Evolutionary conservation across 2,329 filamentous ascomycete genomes (phyloP).

Genomic region (Penicillium sp.): DNA sequence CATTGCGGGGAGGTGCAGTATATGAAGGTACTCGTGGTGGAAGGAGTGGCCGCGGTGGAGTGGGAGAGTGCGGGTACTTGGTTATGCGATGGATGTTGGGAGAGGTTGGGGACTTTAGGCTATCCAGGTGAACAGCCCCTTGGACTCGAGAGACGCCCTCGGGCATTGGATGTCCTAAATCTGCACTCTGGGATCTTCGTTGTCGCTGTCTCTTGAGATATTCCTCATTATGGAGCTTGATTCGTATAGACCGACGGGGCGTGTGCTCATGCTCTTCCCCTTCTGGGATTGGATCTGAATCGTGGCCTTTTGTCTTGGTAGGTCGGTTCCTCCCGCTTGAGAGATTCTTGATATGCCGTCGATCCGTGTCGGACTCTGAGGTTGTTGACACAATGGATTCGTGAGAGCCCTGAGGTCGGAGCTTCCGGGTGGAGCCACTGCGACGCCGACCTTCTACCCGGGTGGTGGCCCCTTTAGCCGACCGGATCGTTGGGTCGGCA

Average conservation of each 20-base stretch:
- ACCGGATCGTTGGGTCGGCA: slow-evolving; percentile 17
- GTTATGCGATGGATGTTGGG: slow-evolving; percentile 69
- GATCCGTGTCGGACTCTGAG: slow-evolving; percentile 55
- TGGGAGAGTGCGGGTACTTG: slow-evolving; percentile 85
- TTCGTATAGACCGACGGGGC: slow-evolving; percentile 78
- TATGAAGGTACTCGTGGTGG: slow-evolving; percentile 89
- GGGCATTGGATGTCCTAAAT: slow-evolving; percentile 27
- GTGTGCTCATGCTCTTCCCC: slow-evolving; percentile 51
- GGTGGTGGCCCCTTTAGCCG: slow-evolving; percentile 23
- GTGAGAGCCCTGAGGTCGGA: slow-evolving; percentile 33
- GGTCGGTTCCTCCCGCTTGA: slow-evolving; percentile 25
- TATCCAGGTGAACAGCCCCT: slow-evolving; percentile 65
- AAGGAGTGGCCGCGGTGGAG: slow-evolving; percentile 84
- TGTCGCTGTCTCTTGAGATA: slow-evolving; percentile 66
- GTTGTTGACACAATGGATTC: slow-evolving; percentile 50
- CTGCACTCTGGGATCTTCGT: slow-evolving; percentile 32
- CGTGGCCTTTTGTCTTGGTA: slow-evolving; percentile 27
- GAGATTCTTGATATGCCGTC: slow-evolving; percentile 21
- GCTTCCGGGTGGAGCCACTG: slow-evolving; percentile 30
- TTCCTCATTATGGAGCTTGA: slow-evolving; percentile 81
- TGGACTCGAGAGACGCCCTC: slow-evolving; percentile 25
- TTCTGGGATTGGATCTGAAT: slow-evolving; percentile 45
- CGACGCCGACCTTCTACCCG: slow-evolving; percentile 29
- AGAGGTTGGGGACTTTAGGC: slow-evolving; percentile 90
- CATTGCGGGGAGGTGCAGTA: slow-evolving; percentile 49